phyloP scores from a whole-genome alignment of 2,329 filamentous ascomycete species.

The Chaetomiaceae sp. region DNA sequence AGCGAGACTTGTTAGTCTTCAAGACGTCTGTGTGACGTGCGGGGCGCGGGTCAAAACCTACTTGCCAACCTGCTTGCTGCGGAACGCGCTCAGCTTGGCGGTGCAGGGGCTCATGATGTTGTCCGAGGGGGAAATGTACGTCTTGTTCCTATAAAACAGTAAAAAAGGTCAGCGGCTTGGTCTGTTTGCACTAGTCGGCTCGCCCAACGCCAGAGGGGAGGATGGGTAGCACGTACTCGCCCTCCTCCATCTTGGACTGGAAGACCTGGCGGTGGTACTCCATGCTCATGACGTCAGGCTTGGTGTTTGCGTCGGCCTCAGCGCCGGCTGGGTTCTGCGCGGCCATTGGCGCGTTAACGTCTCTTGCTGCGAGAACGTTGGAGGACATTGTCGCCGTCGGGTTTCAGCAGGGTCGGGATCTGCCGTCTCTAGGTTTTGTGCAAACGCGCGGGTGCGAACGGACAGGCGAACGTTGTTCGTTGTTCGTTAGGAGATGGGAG shows the following conservation, averaged over 20 bases:
- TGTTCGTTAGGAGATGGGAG: no score
- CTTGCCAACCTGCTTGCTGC: constrained; percentile 75
- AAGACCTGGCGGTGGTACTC: constrained; percentile 73
- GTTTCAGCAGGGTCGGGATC: no score
- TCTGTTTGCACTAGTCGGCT: no score
- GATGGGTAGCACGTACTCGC: constrained; percentile 61
- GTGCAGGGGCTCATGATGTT: constrained; percentile 83
- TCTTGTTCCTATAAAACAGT: constrained; percentile 22
- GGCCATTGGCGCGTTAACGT: constrained; percentile 53
- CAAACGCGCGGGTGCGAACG: no score
- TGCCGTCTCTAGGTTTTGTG: no score
- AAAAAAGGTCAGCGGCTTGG: background rate
- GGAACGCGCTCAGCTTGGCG: constrained; percentile 73
- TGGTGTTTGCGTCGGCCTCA: constrained; percentile 54
- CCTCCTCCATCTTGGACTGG: constrained; percentile 63
- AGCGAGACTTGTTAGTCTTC: background rate
- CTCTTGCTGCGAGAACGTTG: constrained; percentile 58
- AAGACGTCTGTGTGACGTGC: background rate
- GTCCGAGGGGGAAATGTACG: constrained; percentile 78
- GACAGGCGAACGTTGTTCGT: no score
- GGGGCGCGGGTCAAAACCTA: constrained; percentile 38
- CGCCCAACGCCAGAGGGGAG: no score
- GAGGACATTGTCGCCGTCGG: constrained; percentile 44
- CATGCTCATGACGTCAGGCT: constrained; percentile 56
- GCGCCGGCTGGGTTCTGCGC: constrained; percentile 26